Evolutionary conservation across 176 grass and related monocot species (phyloP).

Genomic region (Lolium multiflorum): DNA sequence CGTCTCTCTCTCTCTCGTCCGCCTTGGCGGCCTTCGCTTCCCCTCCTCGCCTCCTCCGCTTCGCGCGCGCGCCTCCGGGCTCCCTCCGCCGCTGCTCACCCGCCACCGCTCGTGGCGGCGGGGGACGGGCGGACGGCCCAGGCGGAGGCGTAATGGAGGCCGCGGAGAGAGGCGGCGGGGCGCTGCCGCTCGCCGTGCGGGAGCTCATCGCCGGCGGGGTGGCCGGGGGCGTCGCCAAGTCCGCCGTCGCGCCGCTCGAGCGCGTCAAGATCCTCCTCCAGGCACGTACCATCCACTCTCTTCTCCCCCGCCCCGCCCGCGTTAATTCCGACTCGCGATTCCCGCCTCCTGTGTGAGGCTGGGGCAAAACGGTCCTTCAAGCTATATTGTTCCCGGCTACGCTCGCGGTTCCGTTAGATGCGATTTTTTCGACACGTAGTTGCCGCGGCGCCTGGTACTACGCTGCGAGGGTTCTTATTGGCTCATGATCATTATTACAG

Average conservation of each 20-base stretch:
- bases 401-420: background rate
- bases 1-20: background rate
- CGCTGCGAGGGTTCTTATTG: background rate
- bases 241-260: conserved; percentile 88
- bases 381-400: background rate
- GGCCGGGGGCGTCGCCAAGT: conserved; percentile 86
- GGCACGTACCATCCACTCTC: conserved; percentile 40
- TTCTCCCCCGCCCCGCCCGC: too few relatives aligned
- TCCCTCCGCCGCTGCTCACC: conserved; percentile 3
- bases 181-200: conserved; percentile 76
- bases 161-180: conserved; percentile 7
- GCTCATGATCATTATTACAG: background rate
- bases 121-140: conserved; percentile 1
- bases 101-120: conserved; percentile 26
- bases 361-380: background rate
- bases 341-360: background rate
- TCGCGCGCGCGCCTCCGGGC: conserved; percentile 23
- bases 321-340: background rate
- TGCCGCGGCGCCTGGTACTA: background rate
- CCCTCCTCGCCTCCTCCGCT: background rate
- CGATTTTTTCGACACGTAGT: conserved; percentile 6
- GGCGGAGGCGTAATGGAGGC: conserved; percentile 35
- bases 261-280: conserved; percentile 98
- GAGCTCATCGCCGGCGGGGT: conserved; percentile 88
- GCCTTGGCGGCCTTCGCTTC: background rate